These are phyloP conservation scores for Trichosporon sp. DNA, from an alignment of 1,284 basidiomycete species.

Conservation along the genomic window DNA sequence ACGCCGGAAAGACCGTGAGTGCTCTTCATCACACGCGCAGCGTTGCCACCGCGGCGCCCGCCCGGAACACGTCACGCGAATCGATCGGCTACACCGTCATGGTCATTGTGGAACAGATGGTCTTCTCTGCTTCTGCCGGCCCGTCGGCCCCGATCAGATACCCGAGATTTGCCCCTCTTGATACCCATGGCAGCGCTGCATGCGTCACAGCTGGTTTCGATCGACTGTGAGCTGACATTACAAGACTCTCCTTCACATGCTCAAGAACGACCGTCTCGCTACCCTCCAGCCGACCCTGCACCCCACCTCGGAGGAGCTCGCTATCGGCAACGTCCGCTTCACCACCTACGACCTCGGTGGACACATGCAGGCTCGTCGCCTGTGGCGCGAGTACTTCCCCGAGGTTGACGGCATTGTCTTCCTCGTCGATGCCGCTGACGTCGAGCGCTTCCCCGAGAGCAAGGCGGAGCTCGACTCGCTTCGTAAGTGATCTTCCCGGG, in stretches of 20 bases:
- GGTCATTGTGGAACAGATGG: no score
- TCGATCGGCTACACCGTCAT: no score
- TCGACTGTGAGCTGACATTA: not conserved
- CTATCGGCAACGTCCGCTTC: constrained; percentile 98
- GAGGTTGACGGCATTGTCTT: constrained; percentile 99
- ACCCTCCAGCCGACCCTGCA: constrained; percentile 97
- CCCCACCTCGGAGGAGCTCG: constrained; percentile 98
- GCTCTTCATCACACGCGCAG: not conserved
- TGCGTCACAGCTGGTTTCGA: not conserved
- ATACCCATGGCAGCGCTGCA: not conserved
- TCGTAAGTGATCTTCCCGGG: constrained; percentile 38
- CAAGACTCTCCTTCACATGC: constrained; percentile 96
- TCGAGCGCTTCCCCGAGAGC: constrained; percentile 90
- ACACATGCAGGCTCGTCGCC: constrained; percentile 95
- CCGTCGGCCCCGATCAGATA: not conserved
- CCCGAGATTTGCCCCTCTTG: not conserved
- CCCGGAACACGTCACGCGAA: not conserved
- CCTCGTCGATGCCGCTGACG: constrained; percentile 94
- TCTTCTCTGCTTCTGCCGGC: not conserved
- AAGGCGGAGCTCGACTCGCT: constrained; percentile 96
- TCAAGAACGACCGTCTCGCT: constrained; percentile 98
- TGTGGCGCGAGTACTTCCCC: constrained; percentile 99
- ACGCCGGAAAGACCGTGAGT: constrained; percentile 96
- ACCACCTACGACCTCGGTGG: constrained; percentile 98
- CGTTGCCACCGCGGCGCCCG: not conserved